Evolutionary conservation across 2,329 filamentous ascomycete genomes (phyloP), one percentile per base, ranked within the genome.

Genomic region (Fusarium sp.): DNA sequence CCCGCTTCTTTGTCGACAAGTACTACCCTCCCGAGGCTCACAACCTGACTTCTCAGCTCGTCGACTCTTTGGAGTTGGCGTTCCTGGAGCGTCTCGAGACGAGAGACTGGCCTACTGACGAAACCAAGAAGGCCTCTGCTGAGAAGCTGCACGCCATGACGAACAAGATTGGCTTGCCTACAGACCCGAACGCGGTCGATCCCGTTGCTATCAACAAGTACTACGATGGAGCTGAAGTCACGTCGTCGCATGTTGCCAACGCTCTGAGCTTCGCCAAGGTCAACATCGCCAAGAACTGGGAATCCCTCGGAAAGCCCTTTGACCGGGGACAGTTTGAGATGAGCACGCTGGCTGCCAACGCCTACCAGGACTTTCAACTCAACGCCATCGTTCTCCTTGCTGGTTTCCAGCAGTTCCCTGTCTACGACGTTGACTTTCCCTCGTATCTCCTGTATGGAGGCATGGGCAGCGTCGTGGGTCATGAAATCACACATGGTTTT

Each of bases 401-500:
- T 1, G 92, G 91, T 0, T 92, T 93, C 66, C 91, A 93, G 88
- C 92, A 94, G 79, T 88, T 89, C 4, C 91, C 92, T 0, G 84
- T 91, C 2, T 94, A 93, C 77, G 89, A 92, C 68, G 86, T 89
- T 13, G 83, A 87, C 6, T 86, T 92, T 1, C 92, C 92, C 0
- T 83, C 88, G 27, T 94, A 93, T 74, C 82, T 94, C 40, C 88
- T 88, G 11, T 94, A 93, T 79, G 92, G 91, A n/a, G 90, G 89
- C 1, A 92, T 94, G 78, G 92, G 91, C 0, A 87, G 89, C 2
- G 88, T 93, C 3, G 89, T 89, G 10, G 92, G 91, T 3, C 92
- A 94, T 77, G 92, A 94, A 79, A 85, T 94, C 9, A 91, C 90
- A 5, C 92, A 94, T 73, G 91, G 90, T 14, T 93, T 94, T 75